A percentile compares a stretch with the other conserved stretches of the same genome.
These are phyloP conservation scores for Suillus luteus DNA, from an alignment of 768 basidiomycete species.

Conservation along the genomic window DNA sequence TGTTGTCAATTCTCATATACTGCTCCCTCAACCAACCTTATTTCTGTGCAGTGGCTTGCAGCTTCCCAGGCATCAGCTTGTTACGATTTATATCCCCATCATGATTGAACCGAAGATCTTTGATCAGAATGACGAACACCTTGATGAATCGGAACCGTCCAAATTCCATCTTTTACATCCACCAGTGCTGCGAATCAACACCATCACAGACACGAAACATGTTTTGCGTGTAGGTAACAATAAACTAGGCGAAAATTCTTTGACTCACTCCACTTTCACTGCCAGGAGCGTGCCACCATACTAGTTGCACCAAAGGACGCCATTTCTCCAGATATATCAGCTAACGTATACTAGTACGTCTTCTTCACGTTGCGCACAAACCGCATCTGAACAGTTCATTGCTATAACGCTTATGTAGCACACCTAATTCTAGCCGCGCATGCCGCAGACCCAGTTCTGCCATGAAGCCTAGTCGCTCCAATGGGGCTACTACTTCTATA, in stretches of 20 bases:
- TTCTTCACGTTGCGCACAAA: slow-evolving; percentile 19
- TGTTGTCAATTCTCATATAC: slow-evolving; percentile 1
- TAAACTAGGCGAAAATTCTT: neutral
- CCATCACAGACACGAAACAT: slow-evolving; percentile 11
- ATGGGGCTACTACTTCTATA: slow-evolving; percentile 20
- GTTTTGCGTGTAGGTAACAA: slow-evolving; percentile 16
- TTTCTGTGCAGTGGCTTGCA: slow-evolving; percentile 13
- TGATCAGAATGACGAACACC: slow-evolving; percentile 27
- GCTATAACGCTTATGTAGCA: slow-evolving; percentile 21
- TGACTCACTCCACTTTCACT: slow-evolving; percentile 7
- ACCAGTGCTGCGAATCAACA: slow-evolving; percentile 21
- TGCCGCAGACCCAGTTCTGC: slow-evolving; percentile 23
- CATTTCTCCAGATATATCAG: slow-evolving; percentile 12
- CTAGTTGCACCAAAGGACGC: slow-evolving; percentile 9
- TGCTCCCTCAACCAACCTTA: slow-evolving; percentile 20
- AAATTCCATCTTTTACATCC: slow-evolving; percentile 14
- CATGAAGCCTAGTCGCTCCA: slow-evolving; percentile 10
- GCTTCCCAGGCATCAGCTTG: slow-evolving; percentile 12
- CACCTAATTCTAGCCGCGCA: slow-evolving; percentile 21
- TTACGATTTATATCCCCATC: slow-evolving; percentile 14
- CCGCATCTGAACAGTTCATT: neutral
- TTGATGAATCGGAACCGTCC: slow-evolving; percentile 15
- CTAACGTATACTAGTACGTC: slow-evolving; percentile 23
- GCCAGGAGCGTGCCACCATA: slow-evolving; percentile 28
- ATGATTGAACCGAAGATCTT: slow-evolving; percentile 32